Base-by-base conservation (phyloP, 352 stramenopile species). In the Phytophthora colocasiae region DNA sequence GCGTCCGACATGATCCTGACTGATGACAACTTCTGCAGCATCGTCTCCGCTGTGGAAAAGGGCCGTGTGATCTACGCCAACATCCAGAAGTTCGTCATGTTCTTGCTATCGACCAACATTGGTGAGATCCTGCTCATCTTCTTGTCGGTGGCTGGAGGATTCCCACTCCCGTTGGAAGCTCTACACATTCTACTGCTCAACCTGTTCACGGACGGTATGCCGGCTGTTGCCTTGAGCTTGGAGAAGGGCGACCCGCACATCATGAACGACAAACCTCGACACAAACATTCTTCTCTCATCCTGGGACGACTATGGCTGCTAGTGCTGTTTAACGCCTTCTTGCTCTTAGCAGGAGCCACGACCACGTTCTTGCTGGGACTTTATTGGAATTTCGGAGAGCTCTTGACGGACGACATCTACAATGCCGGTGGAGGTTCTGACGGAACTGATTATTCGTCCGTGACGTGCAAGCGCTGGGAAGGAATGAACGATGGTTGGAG, bases 101-200 rank as follows among this genome's bases (percentile, higher is more conserved):
- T 99, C 73, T 86, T 99, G 76, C 78, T 99, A 24, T 99, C 97
- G 8, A 97, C 98, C 11, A 99, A 99, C 77, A 95, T 99, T 54
- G 95, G 93, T 8, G 97, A 98, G 32, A 90, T 99, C 41, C 79
- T 95, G 11, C 71, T 99, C 19, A 84, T 95, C 51, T 90, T 92
- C 27, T 50, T 80, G 32, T 83, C 75, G 0, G 83, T 92, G 19
- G 80, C 84, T 31, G 73, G 76, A 26, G 86, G 81, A 0, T 75
- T 90, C 26, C 84, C 84, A 12, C 70, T 91, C 41, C 97, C 97
- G 10, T 67, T 99, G 9, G 98, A 98, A 63, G 92, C 97, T 24
- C 89, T 99, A 15, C 97, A 99, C 83, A 98, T 99, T 77, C 73
- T 99, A 24, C 98, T 98, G 76, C 85, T 99, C n/a, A 99, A 99